These are phyloP conservation scores for Vigna unguiculata DNA, from an alignment of 306 rosid species.

Conservation along the genomic window DNA sequence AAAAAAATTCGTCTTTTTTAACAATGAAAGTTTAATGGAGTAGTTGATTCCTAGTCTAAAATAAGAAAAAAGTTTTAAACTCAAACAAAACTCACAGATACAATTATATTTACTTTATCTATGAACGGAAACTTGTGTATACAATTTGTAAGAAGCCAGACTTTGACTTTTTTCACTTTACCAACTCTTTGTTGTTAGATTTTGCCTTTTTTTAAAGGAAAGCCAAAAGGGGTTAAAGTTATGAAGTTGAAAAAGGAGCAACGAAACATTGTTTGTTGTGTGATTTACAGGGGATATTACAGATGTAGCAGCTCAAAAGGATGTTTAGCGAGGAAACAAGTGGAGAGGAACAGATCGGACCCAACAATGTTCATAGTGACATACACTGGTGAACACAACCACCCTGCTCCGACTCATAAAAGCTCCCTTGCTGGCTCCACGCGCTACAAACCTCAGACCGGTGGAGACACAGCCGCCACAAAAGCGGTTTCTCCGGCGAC, in stretches of 20 bases:
- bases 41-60: background rate
- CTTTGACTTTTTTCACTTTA: background rate
- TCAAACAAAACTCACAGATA: background rate
- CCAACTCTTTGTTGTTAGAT: background rate
- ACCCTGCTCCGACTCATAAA: constrained; percentile 93
- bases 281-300: constrained; percentile 80
- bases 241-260: background rate
- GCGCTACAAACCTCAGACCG: constrained; percentile 68
- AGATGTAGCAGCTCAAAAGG: constrained; percentile 98
- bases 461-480: constrained; percentile 45
- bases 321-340: constrained; percentile 95
- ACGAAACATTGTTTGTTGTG: constrained; percentile 28
- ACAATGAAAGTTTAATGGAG: background rate
- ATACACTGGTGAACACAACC: constrained; percentile 93
- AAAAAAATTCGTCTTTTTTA: background rate
- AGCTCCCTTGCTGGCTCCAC: constrained; percentile 99
- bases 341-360: constrained; percentile 86
- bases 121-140: background rate
- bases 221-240: background rate
- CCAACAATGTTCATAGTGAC: constrained; percentile 94
- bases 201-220: background rate
- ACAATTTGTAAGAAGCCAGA: background rate
- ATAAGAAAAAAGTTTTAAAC: background rate
- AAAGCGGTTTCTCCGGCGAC: constrained; percentile 59
- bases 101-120: background rate